A percentile compares a stretch with the other conserved stretches of the same genome.
Conservation (phyloP, 2,329 filamentous ascomycete genomes). For the Ophiostoma novo-ulmi region DNA sequence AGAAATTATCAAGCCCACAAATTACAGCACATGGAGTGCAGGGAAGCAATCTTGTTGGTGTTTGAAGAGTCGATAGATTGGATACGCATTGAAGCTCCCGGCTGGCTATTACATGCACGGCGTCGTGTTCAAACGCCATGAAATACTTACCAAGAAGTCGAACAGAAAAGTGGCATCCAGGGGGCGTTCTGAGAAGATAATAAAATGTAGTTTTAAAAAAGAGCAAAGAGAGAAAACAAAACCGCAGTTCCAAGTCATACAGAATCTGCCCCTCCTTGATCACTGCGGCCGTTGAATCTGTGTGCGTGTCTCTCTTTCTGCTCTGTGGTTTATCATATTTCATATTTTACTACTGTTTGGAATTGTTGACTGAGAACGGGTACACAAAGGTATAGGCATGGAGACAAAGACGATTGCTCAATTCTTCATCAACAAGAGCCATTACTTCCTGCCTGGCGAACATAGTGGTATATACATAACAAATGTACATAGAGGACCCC, state of each 20-base stretch:
- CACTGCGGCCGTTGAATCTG: conserved; percentile 8
- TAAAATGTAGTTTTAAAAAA: not conserved
- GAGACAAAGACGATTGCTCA: not conserved
- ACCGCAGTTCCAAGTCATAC: not conserved
- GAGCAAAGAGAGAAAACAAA: not conserved
- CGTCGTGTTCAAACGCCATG: not conserved
- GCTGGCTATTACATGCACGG: not conserved
- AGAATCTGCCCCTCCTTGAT: not conserved
- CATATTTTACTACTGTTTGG: not conserved
- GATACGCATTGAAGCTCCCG: not conserved
- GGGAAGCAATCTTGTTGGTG: conserved; percentile 4
- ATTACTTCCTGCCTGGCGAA: not conserved
- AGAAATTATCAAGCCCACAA: not conserved
- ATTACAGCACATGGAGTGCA: not conserved
- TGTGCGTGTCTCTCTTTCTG: not conserved
- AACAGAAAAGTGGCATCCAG: too few species aligned
- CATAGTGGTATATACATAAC: not conserved
- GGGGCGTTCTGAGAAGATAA: not conserved
- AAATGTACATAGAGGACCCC: not conserved
- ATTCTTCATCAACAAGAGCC: too few species aligned
- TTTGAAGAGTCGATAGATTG: not conserved
- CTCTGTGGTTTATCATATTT: not conserved
- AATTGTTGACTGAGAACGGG: not conserved
- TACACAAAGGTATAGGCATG: not conserved
- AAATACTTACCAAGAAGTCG: too few species aligned